Percentiles rank a stretch among this genome's conserved stretches.
phyloP scores from a whole-genome alignment of 1,139 yeast species.

The Eremothecium cymbalariae region DNA sequence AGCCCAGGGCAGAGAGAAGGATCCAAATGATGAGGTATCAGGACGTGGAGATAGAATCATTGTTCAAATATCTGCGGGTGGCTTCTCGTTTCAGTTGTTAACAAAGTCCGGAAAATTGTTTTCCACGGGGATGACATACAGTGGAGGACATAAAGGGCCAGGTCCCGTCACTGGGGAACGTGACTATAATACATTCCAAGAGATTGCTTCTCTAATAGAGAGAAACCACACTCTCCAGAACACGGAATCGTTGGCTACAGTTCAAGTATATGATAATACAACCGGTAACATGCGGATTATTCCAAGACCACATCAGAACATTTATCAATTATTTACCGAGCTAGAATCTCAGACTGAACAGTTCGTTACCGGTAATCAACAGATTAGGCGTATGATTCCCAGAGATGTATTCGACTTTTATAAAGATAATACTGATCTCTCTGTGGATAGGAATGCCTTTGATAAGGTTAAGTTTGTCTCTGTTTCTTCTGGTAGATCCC shows the following conservation, averaged over 20 bases:
- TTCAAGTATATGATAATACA: conserved; percentile 13
- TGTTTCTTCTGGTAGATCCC: conserved; percentile 59
- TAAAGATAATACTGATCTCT: conserved; percentile 6
- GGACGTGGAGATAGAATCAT: conserved; percentile 34
- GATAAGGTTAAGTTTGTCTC: conserved; percentile 36
- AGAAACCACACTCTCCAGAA: conserved; percentile 7
- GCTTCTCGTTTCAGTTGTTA: conserved; percentile 57
- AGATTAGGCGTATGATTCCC: conserved; percentile 26
- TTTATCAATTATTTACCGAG: conserved; percentile 21
- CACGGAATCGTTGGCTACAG: conserved; percentile 16
- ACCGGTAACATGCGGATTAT: neutral
- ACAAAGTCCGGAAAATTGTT: conserved; percentile 47
- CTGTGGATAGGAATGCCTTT: conserved; percentile 12
- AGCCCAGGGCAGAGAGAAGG: conserved; percentile 9
- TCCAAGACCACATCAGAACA: conserved; percentile 22
- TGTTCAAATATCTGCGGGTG: conserved; percentile 56
- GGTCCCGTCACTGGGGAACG: conserved; percentile 32
- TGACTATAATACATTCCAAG: conserved; percentile 31
- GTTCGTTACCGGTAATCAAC: conserved; percentile 22
- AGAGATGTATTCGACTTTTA: conserved; percentile 23
- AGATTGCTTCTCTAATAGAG: conserved; percentile 21
- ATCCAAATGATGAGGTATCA: conserved; percentile 18
- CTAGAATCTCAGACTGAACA: conserved; percentile 19
- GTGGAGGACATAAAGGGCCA: conserved; percentile 35
- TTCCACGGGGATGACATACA: conserved; percentile 47